A percentile compares a stretch with the other conserved stretches of the same genome.
Evolutionary conservation across 2,329 filamentous ascomycete species (phyloP).

Genomic region (Penicillium sp.): DNA sequence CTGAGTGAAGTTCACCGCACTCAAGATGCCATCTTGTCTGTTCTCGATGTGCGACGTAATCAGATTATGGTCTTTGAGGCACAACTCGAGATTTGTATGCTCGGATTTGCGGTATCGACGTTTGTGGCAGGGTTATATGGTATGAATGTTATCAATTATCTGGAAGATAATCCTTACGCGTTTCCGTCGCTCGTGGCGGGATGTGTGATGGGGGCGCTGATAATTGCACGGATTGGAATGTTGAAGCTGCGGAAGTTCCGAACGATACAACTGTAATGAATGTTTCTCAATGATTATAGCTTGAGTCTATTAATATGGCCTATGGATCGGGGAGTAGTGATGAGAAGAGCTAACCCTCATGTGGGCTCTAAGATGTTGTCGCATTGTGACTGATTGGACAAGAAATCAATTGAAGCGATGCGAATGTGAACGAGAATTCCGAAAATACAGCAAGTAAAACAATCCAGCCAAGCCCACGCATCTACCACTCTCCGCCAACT

Average conservation of each 20-base stretch:
- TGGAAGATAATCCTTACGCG: conserved; percentile 41
- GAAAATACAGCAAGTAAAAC: neutral
- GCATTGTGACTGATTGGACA: neutral
- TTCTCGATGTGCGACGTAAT: conserved; percentile 45
- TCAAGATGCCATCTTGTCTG: conserved; percentile 42
- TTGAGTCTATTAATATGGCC: too few relatives aligned
- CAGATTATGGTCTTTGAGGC: conserved; percentile 50
- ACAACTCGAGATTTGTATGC: conserved; percentile 45
- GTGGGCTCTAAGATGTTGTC: neutral
- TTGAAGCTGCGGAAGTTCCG: conserved; percentile 33
- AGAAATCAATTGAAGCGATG: conserved; percentile 7
- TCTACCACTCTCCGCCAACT: conserved; percentile 60
- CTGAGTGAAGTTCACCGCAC: conserved; percentile 40
- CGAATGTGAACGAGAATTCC: neutral
- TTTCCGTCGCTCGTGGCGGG: conserved; percentile 32
- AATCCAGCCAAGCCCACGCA: neutral
- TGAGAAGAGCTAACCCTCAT: neutral
- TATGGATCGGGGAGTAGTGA: too few relatives aligned
- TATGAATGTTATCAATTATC: conserved; percentile 48
- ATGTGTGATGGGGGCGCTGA: conserved; percentile 30
- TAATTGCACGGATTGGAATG: conserved; percentile 37
- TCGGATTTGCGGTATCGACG: conserved; percentile 44
- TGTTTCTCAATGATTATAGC: neutral
- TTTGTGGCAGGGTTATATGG: conserved; percentile 46
- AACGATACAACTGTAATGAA: conserved; percentile 28